Evolutionary conservation across 768 basidiomycete species (phyloP), one percentile per base, ranked within the genome.

Genomic region (Lactarius quietus): DNA sequence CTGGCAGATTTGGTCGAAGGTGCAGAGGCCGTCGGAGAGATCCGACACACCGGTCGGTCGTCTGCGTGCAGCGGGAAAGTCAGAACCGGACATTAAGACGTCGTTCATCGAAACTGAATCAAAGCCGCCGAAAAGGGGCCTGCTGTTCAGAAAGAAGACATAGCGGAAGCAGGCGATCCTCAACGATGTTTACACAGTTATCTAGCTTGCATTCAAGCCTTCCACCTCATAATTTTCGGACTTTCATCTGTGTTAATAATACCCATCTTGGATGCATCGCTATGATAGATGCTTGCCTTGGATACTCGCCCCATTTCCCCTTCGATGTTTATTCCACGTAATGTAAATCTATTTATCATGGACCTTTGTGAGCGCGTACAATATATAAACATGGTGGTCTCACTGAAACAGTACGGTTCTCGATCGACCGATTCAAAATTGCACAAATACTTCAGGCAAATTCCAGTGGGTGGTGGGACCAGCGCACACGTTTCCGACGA

Each of bases 121-220:
- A 28, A 68, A 66, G 31, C 43, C 61, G 7, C 65, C 57, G 54
- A 67, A 45, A 53, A 66, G 26, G 28, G 48, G 68, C 3, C 26
- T 68, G 9, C n/a, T 67, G 15, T 57, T 61, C 26, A 45, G 56
- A 26, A 66, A 28, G 45, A 60, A 31, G 45, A 66, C 36, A 43
- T 26, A 26, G 48, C 61, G 18, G 41, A 20, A 18, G 35, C 38
- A 29, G 45, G 45, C 45, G 45, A 23, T 51, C 48, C 48, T 51
- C 48, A 14, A n/a, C n/a, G 12, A 12, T 15, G 15, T 26, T 2
- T 26, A 45, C 43, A 45, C 4, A 4, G 14, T 14, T 45, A 23
- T 48, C n/a, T 26, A 4, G n/a, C 45, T 48, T 51, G 23, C 48
- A 51, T 51, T 28, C 48, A 23, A 3, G 4, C 23, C 18, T 4